Percentiles rank a stretch among this genome's conserved stretches.
Conservation (phyloP, 768 basidiomycete genomes). For the Steccherinum ochraceum region DNA sequence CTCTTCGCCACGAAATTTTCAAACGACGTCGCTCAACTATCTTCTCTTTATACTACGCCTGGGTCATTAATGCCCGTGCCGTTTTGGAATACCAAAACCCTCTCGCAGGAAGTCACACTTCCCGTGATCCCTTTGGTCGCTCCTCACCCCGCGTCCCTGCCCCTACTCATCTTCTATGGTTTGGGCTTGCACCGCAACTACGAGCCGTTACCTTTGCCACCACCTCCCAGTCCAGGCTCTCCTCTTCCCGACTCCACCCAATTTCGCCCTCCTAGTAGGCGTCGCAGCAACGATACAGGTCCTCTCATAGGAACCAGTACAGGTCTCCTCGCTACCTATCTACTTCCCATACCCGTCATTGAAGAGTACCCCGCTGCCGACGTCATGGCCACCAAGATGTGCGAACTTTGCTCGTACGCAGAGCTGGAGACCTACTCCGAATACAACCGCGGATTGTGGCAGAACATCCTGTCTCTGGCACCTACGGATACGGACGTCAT, state of each 20-base stretch:
- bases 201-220: not conserved
- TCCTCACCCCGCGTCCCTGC: slow-evolving; percentile 48
- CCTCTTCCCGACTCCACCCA: not conserved
- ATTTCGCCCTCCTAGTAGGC: no score
- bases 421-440: slow-evolving; percentile 28
- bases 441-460: slow-evolving; percentile 60
- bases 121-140: slow-evolving; percentile 44
- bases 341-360: slow-evolving; percentile 45
- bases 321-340: slow-evolving; percentile 37
- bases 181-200: slow-evolving; percentile 24
- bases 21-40: slow-evolving; percentile 28
- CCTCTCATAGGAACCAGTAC: slow-evolving; percentile 11
- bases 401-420: slow-evolving; percentile 30
- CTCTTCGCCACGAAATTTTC: slow-evolving; percentile 36
- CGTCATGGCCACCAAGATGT: slow-evolving; percentile 49
- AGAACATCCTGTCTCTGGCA: slow-evolving; percentile 52
- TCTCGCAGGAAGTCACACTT: slow-evolving; percentile 35
- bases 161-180: slow-evolving; percentile 54
- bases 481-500: slow-evolving; percentile 38
- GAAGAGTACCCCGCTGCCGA: slow-evolving; percentile 59
- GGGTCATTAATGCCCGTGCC: slow-evolving; percentile 23
- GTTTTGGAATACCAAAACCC: slow-evolving; percentile 12
- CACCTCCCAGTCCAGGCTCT: not conserved
- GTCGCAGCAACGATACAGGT: not conserved
- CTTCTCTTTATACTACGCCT: not conserved